Conservation (phyloP, 116 monocot genomes). For the Iris pallida region DNA sequence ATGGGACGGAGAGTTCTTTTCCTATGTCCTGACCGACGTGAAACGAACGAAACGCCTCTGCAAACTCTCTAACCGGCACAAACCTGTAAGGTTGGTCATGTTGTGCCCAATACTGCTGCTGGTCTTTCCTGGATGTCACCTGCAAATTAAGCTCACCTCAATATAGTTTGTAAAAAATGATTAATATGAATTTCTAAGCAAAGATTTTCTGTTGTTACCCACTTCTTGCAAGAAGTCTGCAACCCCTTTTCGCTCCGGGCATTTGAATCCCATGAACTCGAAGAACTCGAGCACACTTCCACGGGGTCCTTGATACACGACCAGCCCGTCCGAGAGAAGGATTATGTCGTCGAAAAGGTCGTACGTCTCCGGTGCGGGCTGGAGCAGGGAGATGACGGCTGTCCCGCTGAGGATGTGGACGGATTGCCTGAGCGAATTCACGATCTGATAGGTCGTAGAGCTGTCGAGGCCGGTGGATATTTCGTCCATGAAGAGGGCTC, state of each 20-base stretch:
- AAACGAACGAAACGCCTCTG: constrained; percentile 27
- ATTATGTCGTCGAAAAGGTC: constrained; percentile 76
- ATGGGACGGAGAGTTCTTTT: constrained; percentile 25
- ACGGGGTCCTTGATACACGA: constrained; percentile 79
- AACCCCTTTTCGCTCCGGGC: constrained; percentile 72
- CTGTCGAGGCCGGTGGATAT: constrained; percentile 85
- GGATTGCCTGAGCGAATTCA: constrained; percentile 47
- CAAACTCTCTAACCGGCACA: constrained; percentile 29
- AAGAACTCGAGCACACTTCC: constrained; percentile 68
- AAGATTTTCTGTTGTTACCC: background rate
- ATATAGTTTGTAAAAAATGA: too few relatives aligned
- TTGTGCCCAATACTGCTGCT: constrained; percentile 41
- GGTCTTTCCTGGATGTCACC: constrained; percentile 59
- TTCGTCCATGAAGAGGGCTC: constrained; percentile 77
- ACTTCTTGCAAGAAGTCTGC: constrained; percentile 88
- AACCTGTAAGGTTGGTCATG: constrained; percentile 30
- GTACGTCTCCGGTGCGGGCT: constrained; percentile 81
- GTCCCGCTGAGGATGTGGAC: constrained; percentile 63
- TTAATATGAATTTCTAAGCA: background rate
- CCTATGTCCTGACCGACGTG: constrained; percentile 25
- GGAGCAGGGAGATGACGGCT: constrained; percentile 63
- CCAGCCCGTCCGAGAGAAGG: constrained; percentile 63
- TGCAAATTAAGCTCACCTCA: constrained; percentile 1
- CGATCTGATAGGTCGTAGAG: constrained; percentile 79
- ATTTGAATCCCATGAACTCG: constrained; percentile 61